Percentiles rank a stretch among this genome's conserved stretches.
These are phyloP conservation scores for Neonectria punicea DNA, from an alignment of 2,329 filamentous ascomycete genomes.

Conservation along the genomic window DNA sequence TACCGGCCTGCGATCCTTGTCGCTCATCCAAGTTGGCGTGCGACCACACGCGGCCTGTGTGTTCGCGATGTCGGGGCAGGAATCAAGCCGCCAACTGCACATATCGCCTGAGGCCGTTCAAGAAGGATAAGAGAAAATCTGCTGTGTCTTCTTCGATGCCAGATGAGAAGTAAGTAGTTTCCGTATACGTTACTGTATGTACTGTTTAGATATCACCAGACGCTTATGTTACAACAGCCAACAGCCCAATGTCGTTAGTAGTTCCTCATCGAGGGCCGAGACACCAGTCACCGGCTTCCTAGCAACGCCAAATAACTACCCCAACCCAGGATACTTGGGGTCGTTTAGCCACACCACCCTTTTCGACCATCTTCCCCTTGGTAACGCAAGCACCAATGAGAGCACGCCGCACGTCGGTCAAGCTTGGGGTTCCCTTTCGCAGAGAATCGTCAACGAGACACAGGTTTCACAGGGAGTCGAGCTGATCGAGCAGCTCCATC, in stretches of 20 bases:
- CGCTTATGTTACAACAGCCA: neutral
- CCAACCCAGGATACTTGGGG: conserved; percentile 40
- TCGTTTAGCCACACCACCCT: conserved; percentile 33
- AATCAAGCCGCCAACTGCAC: conserved; percentile 5
- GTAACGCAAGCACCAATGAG: neutral
- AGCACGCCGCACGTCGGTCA: neutral
- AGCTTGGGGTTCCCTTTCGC: neutral
- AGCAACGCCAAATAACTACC: conserved; percentile 22
- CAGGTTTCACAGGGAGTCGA: conserved; percentile 13
- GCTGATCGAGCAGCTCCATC: conserved; percentile 7
- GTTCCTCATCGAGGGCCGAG: neutral
- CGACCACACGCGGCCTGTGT: conserved; percentile 42
- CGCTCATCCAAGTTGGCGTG: conserved; percentile 41
- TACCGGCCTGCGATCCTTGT: conserved; percentile 43
- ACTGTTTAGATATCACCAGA: neutral
- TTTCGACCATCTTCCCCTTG: conserved; percentile 25
- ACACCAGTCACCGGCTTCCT: neutral
- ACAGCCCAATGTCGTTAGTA: neutral
- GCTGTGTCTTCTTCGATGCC: neutral
- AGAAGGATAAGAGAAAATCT: neutral
- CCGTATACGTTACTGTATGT: neutral
- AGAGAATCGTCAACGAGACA: neutral
- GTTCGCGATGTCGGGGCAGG: conserved; percentile 37
- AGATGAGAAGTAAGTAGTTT: neutral
- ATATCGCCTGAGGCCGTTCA: conserved; percentile 21